Conservation (phyloP, 129 eudicot species). For the Ambrosia artemisiifolia region DNA sequence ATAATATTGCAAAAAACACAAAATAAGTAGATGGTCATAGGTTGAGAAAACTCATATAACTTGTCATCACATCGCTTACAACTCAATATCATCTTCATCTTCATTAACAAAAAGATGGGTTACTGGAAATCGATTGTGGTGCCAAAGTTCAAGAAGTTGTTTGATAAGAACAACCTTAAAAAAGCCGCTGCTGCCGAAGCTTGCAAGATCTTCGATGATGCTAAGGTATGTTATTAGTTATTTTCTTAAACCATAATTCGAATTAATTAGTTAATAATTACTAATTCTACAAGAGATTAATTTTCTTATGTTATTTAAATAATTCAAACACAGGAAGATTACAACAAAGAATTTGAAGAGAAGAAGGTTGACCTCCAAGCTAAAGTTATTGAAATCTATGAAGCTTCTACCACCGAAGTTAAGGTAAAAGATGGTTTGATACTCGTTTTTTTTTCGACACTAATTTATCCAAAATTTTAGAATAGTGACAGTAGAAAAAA, state of each 20-base stretch:
- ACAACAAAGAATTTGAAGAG: constrained; percentile 66
- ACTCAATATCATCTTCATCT: constrained; percentile 24
- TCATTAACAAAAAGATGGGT: constrained; percentile 36
- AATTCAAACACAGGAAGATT: constrained; percentile 45
- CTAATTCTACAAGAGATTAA: too few relatives aligned
- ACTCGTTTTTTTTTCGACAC: too few relatives aligned
- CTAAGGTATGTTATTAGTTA: constrained; percentile 39
- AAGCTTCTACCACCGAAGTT: constrained; percentile 55
- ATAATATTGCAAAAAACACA: constrained; percentile 12
- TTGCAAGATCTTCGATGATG: constrained; percentile 63
- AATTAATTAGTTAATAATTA: too few relatives aligned
- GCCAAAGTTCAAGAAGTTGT: constrained; percentile 71
- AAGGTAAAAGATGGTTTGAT: constrained; percentile 39
- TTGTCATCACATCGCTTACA: constrained; percentile 29
- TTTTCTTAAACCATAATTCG: too few relatives aligned
- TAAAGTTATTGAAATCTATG: constrained; percentile 67
- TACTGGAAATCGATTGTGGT: constrained; percentile 78
- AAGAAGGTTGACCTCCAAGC: constrained; percentile 70
- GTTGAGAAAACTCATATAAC: constrained; percentile 29
- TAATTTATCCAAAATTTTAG: too few relatives aligned
- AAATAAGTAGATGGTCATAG: constrained; percentile 24
- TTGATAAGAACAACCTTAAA: constrained; percentile 44
- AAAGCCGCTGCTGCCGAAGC: constrained; percentile 85
- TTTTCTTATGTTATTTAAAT: neutral
- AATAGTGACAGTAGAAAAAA: neutral